phyloP scores from a whole-genome alignment of 331 rosid genomes.

The Quercus lobata region DNA sequence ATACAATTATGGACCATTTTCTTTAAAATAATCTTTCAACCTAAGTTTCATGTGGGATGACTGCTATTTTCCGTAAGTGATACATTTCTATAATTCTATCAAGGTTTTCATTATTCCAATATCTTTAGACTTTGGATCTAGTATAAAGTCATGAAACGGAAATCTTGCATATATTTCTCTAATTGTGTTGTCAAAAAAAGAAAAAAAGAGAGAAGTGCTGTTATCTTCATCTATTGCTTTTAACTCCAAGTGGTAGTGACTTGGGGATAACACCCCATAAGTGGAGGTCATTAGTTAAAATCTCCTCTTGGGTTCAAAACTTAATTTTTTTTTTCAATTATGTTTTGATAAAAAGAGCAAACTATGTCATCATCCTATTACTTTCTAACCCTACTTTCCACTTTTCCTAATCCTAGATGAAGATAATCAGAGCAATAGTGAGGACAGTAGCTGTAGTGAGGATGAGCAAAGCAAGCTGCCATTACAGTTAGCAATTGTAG shows the following conservation, averaged over 20 bases:
- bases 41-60: too few relatives aligned
- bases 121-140: neutral
- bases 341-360: conserved; percentile 1
- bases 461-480: conserved; percentile 64
- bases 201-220: too few relatives aligned
- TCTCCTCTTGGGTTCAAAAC: too few relatives aligned
- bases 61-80: too few relatives aligned
- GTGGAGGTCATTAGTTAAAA: too few relatives aligned
- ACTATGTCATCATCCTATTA: neutral
- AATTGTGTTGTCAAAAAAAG: neutral
- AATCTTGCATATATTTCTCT: neutral
- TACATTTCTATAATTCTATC: neutral
- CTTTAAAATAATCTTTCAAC: too few relatives aligned
- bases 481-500: conserved; percentile 89
- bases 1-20: too few relatives aligned
- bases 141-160: neutral
- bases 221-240: too few relatives aligned
- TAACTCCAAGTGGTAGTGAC: too few relatives aligned
- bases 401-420: conserved; percentile 39
- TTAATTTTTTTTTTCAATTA: neutral
- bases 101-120: neutral
- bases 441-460: conserved; percentile 35
- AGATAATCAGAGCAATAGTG: conserved; percentile 30
- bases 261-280: too few relatives aligned
- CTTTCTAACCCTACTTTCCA: conserved; percentile 13